These are phyloP conservation scores for Serendipita vermifera DNA, from an alignment of 768 basidiomycete species.

Conservation along the genomic window DNA sequence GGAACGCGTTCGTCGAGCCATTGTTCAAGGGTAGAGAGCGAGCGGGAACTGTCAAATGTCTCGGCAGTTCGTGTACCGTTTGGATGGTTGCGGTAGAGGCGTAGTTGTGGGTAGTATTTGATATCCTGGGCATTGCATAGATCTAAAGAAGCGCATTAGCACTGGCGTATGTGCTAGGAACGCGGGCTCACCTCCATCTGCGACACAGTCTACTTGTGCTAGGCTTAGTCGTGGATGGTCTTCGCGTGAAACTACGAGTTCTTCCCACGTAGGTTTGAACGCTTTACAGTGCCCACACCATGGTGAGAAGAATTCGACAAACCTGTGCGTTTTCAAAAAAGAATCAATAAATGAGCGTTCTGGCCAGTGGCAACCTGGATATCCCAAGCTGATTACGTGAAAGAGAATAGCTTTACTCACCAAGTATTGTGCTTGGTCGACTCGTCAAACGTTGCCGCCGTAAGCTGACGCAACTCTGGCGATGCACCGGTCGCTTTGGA, in stretches of 20 bases:
- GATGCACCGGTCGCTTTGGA: background rate
- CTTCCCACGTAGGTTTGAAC: conserved; percentile 75
- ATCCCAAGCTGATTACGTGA: no score
- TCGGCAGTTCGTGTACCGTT: background rate
- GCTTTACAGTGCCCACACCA: conserved; percentile 66
- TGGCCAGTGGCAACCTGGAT: no score
- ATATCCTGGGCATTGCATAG: conserved; percentile 61
- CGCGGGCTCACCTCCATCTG: conserved; percentile 53
- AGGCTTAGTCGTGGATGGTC: conserved; percentile 42
- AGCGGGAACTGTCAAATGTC: background rate
- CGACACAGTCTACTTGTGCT: conserved; percentile 71
- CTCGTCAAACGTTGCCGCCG: background rate
- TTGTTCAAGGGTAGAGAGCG: background rate
- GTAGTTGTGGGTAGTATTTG: conserved; percentile 50
- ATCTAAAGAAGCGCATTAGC: no score
- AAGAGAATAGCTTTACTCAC: no score
- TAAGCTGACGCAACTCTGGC: conserved; percentile 5
- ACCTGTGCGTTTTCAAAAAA: no score
- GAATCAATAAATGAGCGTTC: no score
- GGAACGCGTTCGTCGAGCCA: background rate
- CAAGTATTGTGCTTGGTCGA: background rate
- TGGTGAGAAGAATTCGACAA: conserved; percentile 81
- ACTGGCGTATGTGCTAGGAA: no score
- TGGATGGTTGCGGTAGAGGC: background rate
- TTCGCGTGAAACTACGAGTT: conserved; percentile 38